Conservation (phyloP, 345 rosid genomes). For the Melastoma malabathricum region DNA sequence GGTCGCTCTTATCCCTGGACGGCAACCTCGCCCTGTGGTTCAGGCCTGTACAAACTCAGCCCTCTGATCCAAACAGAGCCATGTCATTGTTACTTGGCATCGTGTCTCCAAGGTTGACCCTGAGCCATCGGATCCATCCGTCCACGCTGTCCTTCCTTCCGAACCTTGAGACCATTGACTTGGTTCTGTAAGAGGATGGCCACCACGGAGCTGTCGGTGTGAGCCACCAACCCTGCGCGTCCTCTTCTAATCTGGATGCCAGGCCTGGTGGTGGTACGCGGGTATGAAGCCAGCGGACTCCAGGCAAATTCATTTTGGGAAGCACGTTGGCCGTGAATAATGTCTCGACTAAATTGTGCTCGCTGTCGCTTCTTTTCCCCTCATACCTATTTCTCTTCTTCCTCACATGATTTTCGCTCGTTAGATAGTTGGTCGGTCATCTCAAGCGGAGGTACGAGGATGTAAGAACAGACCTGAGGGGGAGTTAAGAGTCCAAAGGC, state of each 20-base stretch:
- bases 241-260: background rate
- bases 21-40: conserved; percentile 45
- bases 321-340: no score
- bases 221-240: conserved; percentile 45
- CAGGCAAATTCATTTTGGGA: background rate
- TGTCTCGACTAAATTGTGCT: no score
- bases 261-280: conserved; percentile 50
- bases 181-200: conserved; percentile 48
- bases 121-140: conserved; percentile 40
- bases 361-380: no score
- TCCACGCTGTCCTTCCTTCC: conserved; percentile 18
- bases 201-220: conserved; percentile 73
- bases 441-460: background rate
- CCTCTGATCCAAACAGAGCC: no score
- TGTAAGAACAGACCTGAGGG: conserved; percentile 41
- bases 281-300: conserved; percentile 47
- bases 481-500: conserved; percentile 12
- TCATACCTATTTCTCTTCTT: no score
- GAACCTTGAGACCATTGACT: conserved; percentile 55
- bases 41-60: no score
- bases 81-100: conserved; percentile 44
- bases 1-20: conserved; percentile 18
- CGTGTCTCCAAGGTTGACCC: conserved; percentile 79
- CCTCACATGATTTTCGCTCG: no score
- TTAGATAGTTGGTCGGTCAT: no score